Percentiles rank a stretch among this genome's conserved stretches.
Conservation (phyloP, 805 yeast species). For the Geotrichum ghanense region DNA sequence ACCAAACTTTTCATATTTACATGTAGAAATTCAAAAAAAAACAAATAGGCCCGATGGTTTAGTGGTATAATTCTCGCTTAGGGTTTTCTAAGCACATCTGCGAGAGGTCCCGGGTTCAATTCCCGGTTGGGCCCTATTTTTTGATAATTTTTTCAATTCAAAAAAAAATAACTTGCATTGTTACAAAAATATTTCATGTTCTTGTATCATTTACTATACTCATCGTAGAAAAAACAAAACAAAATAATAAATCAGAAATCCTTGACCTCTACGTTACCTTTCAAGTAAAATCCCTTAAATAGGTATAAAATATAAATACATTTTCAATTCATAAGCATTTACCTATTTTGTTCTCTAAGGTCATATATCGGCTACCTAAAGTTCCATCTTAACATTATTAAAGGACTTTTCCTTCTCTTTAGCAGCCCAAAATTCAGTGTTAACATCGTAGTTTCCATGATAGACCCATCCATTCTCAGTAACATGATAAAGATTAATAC, state of each 20-base stretch:
- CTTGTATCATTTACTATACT: neutral
- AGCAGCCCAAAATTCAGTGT: constrained; percentile 81
- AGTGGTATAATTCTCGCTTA: too few relatives aligned
- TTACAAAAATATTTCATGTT: too few relatives aligned
- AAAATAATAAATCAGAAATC: neutral
- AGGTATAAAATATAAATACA: too few relatives aligned
- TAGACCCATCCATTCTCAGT: constrained; percentile 90
- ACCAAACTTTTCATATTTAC: too few relatives aligned
- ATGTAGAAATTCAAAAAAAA: too few relatives aligned
- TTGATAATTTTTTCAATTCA: too few relatives aligned
- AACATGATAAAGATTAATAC: constrained; percentile 85
- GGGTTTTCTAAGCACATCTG: too few relatives aligned
- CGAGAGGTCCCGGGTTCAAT: too few relatives aligned
- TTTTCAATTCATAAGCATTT: neutral
- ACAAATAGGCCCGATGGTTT: too few relatives aligned
- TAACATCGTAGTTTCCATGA: constrained; percentile 93
- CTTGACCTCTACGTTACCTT: neutral
- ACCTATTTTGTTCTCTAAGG: neutral
- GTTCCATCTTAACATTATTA: constrained; percentile 54
- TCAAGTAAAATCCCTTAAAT: neutral
- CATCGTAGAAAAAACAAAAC: neutral
- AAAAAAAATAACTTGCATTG: too few relatives aligned
- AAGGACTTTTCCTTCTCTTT: constrained; percentile 83
- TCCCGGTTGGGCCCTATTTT: too few relatives aligned
- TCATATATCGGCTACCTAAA: constrained; percentile 14